Conservation (phyloP, 192 early-diverging fungal genomes). For the Hyaloraphidium curvatum region DNA sequence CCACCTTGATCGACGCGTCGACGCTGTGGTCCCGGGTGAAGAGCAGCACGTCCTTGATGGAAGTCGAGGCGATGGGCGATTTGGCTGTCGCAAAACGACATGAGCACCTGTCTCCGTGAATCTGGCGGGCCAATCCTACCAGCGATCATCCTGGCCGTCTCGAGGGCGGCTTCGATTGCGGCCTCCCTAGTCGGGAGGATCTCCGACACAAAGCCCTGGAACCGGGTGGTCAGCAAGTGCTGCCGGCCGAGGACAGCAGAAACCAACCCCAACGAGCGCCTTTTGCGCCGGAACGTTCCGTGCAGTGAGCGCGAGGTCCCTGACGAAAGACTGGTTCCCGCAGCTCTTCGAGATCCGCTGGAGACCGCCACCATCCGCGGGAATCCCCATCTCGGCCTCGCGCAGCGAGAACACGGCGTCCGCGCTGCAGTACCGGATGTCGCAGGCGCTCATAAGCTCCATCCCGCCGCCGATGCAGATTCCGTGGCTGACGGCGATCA, state of each 20-base stretch:
- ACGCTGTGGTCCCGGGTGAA: neutral
- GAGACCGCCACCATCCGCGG: constrained; percentile 81
- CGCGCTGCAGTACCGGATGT: constrained; percentile 60
- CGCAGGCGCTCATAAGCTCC: constrained; percentile 62
- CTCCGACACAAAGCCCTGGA: too few relatives aligned
- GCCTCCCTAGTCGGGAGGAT: too few relatives aligned
- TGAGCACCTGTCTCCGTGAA: too few relatives aligned
- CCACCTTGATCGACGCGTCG: too few relatives aligned
- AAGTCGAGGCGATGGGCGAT: too few relatives aligned
- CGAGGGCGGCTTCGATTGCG: too few relatives aligned
- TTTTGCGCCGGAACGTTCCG: constrained; percentile 44
- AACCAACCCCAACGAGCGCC: too few relatives aligned
- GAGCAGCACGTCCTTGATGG: neutral
- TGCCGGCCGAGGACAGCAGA: too few relatives aligned
- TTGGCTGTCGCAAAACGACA: too few relatives aligned
- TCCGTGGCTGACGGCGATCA: constrained; percentile 68
- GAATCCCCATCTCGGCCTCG: constrained; percentile 77
- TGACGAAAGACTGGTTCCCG: constrained; percentile 74
- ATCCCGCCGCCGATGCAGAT: constrained; percentile 55
- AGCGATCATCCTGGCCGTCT: too few relatives aligned
- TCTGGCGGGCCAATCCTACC: too few relatives aligned
- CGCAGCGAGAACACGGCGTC: constrained; percentile 50
- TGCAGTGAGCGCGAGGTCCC: constrained; percentile 73
- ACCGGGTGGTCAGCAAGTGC: too few relatives aligned
- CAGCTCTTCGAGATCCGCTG: constrained; percentile 89